Base-by-base conservation (phyloP, 2,329 filamentous ascomycete genomes). In the Herpotrichia juniperi region DNA sequence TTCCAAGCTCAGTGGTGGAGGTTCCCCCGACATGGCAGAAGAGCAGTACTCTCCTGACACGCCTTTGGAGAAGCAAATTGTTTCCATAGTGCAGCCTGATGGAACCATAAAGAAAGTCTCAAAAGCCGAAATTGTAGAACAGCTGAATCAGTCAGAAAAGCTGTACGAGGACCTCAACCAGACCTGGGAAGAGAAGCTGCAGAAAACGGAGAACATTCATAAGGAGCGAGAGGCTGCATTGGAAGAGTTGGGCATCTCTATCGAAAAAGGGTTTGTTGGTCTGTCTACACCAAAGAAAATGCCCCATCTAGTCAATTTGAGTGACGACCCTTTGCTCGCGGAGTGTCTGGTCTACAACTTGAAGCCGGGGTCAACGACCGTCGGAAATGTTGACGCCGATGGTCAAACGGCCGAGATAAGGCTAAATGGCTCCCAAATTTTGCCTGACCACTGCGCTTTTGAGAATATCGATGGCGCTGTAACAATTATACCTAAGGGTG, bases 271-370 rank as follows among this genome's bases (percentile, higher is more conserved):
- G 6, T 97, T 97, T 68, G 88, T 99, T 55, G 94, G 94, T 12
- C 79, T 99, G 55, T 93, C 91, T 54, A 97, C 93, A 17, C 94
- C 94, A 0, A 99, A 99, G 79, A 97, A 97, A 77, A 99, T 97
- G 91, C 94, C 94, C 8, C 94, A 99, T 85, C 78, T 99, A 75
- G 94, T 99, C 75, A 99, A 99, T 72, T 78, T 99, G 62, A 97
- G 93, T 60, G 79, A 82, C 50, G 79, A 82, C 59, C 94, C 94
- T 8, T 81, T 99, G 26, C 82, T 99, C 39, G 93, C 93, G 4
- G 94, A 99, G 77, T 99, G 94, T 76, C 79, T 99, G 51, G 91
- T 99, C 32, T 99, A 99, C 78, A 99, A 99, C 67, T 84, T 99
- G 62, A 99, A 99, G 74, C 93, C 94, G 6, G 94, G 94, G 26